Conservation (phyloP, 2,329 filamentous ascomycete genomes). For the Beauveria brongniartii region DNA sequence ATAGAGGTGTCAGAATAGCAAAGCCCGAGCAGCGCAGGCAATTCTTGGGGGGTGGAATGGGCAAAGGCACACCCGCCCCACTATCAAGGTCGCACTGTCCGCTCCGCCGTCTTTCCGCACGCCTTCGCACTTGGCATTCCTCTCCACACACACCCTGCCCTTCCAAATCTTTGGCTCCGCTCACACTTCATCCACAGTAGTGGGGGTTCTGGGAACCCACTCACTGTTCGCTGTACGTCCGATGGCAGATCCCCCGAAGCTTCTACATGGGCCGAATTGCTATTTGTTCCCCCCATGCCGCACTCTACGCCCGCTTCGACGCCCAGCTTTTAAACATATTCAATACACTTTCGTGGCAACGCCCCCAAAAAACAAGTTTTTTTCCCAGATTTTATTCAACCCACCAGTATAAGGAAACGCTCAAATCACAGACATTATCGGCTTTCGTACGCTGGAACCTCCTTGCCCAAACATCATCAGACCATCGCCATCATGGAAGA, state of each 20-base stretch:
- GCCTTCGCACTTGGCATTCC: not conserved
- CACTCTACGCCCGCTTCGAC: not conserved
- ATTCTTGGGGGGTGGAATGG: not conserved
- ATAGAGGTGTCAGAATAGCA: not conserved
- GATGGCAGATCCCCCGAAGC: conserved; percentile 12
- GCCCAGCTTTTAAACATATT: not conserved
- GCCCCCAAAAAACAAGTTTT: not conserved
- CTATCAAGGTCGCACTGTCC: not conserved
- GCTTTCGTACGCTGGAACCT: not conserved
- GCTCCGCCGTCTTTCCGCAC: not conserved
- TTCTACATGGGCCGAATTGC: conserved; percentile 14
- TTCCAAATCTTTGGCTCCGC: conserved; percentile 10
- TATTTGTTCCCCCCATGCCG: conserved; percentile 11
- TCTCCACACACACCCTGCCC: not conserved
- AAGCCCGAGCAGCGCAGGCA: not conserved
- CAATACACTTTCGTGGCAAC: not conserved
- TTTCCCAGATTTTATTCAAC: not conserved
- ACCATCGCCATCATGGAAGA: conserved; percentile 13
- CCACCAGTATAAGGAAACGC: not conserved
- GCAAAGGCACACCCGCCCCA: not conserved
- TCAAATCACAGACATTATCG: not conserved
- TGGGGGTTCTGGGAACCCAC: not conserved
- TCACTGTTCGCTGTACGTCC: conserved; percentile 7
- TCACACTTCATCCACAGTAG: not conserved
- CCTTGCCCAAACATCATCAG: conserved; percentile 9